Conservation (phyloP, 306 rosid genomes). For the Mimosa pudica region DNA sequence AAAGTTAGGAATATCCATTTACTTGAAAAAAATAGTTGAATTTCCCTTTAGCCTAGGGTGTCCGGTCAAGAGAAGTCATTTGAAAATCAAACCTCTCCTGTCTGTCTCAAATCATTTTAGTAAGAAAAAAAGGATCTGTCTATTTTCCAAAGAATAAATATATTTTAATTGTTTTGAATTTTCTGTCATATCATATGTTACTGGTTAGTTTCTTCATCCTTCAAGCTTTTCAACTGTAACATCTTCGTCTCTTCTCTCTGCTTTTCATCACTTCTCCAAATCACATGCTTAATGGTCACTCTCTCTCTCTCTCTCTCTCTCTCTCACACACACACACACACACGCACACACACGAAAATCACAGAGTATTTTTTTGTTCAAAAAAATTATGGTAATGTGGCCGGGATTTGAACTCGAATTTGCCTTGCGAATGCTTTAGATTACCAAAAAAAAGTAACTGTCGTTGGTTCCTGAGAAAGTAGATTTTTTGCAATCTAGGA, state of each 20-base stretch:
- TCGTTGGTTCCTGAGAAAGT: neutral
- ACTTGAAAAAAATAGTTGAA: slow-evolving; percentile 7
- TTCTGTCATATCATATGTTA: neutral
- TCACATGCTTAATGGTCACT: neutral
- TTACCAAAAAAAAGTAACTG: neutral
- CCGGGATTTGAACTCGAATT: slow-evolving; percentile 26
- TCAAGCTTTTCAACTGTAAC: neutral
- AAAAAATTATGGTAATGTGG: slow-evolving; percentile 31
- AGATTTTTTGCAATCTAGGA: neutral
- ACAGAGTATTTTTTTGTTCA: too few species aligned
- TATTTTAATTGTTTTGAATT: neutral
- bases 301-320: neutral
- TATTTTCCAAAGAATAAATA: neutral
- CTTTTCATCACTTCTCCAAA: neutral
- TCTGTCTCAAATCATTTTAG: slow-evolving; percentile 12
- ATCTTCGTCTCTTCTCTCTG: slow-evolving; percentile 25
- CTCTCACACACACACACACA: neutral
- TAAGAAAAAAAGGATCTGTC: slow-evolving; percentile 31
- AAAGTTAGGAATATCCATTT: slow-evolving; percentile 9
- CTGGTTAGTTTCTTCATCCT: neutral
- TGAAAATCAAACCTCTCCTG: slow-evolving; percentile 1
- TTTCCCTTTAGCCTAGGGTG: neutral
- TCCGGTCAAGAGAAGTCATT: neutral
- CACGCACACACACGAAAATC: neutral
- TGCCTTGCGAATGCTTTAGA: neutral